Base-by-base conservation (phyloP, 805 yeast species). In the Wickerhamomyces ciferrii region DNA sequence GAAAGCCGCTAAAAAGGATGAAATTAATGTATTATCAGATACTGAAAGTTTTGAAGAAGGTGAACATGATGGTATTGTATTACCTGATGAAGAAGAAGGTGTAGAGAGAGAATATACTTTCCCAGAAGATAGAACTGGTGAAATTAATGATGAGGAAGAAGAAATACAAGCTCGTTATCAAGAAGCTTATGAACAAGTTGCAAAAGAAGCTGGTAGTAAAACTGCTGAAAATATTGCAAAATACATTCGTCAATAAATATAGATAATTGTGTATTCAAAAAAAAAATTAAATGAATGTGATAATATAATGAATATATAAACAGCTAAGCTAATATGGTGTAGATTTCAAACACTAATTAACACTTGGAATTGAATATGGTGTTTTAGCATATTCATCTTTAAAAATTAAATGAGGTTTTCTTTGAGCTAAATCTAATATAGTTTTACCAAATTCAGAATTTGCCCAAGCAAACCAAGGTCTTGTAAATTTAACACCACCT, bases 381-480 rank as follows among this genome's bases (percentile, higher is more conserved):
- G 9, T 19, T 13, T 37, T 37, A 20, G 39, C 39, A 21, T 45
- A 62, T 44, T 72, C 71, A 2, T 69, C 63, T 40, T 75, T 76
- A 56, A 87, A 83, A 14, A 88, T 76, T 52, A 87, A 66, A 56
- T 84, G 77, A 0, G 96, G 96, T 59, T 84, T 86, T 43, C 85
- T 68, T 48, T 74, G 67, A 2, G 92, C 90, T 50, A 89, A 66
- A 55, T 87, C 84, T 41, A 89, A 62, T n/a, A 89, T 83, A 1
- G 95, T 84, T 63, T 87, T 87, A 19, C 90, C 96, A 67, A 89
- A 87, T 64, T 90, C 96, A 1, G 95, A 81, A 60, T 89, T 89
- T 54, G 95, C 86, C 97, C 97, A 89, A 5, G 96, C 84, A 69
- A 90, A 90, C 97, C 97, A 89, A 2, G 94, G 78, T 49, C 97